phyloP scores from a whole-genome alignment of 176 grass and related monocot species.

The Typha latifolia region DNA sequence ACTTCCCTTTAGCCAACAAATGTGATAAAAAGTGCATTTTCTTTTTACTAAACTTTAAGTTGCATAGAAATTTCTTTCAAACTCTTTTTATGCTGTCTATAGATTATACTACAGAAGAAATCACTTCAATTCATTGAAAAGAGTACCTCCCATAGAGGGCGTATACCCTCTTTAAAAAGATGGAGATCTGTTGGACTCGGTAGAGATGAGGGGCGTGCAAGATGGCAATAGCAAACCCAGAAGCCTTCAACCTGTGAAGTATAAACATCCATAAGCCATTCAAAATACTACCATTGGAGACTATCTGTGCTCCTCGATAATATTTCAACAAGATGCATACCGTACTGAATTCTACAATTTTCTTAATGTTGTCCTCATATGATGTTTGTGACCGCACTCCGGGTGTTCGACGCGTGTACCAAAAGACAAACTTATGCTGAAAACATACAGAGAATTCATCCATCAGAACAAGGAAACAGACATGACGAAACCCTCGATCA shows the following conservation, averaged over 20 bases:
- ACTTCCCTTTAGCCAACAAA: conserved; percentile 24
- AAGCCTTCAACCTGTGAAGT: conserved; percentile 70
- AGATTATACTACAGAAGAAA: background rate
- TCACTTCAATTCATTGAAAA: background rate
- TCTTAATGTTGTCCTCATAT: conserved; percentile 97
- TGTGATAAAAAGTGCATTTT: background rate
- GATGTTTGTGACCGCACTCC: conserved; percentile 60
- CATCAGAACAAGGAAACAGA: background rate
- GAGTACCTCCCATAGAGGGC: conserved; percentile 93
- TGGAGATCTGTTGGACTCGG: conserved; percentile 81
- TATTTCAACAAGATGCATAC: conserved; percentile 26
- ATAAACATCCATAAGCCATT: conserved; percentile 2
- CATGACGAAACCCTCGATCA: background rate
- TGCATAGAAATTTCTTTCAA: background rate
- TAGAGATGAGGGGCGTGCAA: conserved; percentile 51
- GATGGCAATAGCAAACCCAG: conserved; percentile 97
- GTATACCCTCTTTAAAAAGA: conserved; percentile 96
- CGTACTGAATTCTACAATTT: conserved; percentile 81
- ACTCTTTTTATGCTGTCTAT: background rate
- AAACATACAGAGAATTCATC: background rate
- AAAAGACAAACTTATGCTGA: conserved; percentile 83
- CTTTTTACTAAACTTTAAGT: background rate
- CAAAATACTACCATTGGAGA: background rate
- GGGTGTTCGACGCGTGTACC: conserved; percentile 78
- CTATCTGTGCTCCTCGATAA: too few relatives aligned